These are phyloP conservation scores for Hordeum marinum DNA, from an alignment of 176 grass and related monocot species.

Conservation along the genomic window DNA sequence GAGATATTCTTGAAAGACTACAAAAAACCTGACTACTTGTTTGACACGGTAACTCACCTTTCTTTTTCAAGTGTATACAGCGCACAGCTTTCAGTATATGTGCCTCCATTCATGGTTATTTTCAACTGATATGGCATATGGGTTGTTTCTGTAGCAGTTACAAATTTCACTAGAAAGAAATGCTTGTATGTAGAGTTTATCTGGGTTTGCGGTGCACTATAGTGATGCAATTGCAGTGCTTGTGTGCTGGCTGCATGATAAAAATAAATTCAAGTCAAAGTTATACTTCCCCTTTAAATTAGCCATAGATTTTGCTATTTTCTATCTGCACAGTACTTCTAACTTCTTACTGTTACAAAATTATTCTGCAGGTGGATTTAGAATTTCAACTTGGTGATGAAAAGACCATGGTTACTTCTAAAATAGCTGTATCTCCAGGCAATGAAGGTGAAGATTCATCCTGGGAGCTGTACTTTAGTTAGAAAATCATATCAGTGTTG, in stretches of 20 bases:
- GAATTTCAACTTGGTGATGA: slow-evolving; percentile 91
- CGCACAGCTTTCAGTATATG: not conserved
- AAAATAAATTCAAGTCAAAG: not conserved
- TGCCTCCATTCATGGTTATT: not conserved
- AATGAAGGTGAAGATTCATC: slow-evolving; percentile 51
- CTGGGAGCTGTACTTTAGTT: not conserved
- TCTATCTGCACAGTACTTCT: not conserved
- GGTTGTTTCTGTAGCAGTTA: not conserved
- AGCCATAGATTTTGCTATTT: slow-evolving; percentile 2
- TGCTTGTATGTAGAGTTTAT: not conserved
- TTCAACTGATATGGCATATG: not conserved
- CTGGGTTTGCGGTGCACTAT: not conserved
- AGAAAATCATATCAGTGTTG: not conserved
- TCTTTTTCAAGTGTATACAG: not conserved
- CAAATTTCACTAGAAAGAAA: not conserved
- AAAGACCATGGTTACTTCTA: slow-evolving; percentile 85
- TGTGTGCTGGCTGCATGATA: not conserved
- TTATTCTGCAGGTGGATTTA: slow-evolving; percentile 65
- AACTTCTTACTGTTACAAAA: not conserved
- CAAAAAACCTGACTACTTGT: slow-evolving; percentile 75
- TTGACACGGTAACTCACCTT: slow-evolving; percentile 62
- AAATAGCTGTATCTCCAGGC: slow-evolving; percentile 74
- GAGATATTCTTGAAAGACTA: slow-evolving; percentile 99
- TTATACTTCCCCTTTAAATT: not conserved
- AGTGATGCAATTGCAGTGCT: not conserved